These are phyloP conservation scores for Rhodamnia rubescens DNA, from an alignment of 345 rosid species.

Conservation along the genomic window DNA sequence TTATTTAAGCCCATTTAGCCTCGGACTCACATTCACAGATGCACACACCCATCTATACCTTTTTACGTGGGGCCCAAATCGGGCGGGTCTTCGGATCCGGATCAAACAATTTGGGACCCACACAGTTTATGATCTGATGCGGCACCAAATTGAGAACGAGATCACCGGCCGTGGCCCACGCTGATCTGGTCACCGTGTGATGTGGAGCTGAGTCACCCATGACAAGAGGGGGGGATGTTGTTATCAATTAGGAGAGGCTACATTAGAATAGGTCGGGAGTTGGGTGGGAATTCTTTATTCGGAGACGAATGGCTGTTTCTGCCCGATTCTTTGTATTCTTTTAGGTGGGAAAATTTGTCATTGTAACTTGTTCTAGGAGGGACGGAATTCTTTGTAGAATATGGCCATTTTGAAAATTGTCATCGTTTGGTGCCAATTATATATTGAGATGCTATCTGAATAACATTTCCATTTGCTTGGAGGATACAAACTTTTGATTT, in stretches of 20 bases:
- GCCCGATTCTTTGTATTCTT: not conserved
- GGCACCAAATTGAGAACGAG: not conserved
- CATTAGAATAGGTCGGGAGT: no score
- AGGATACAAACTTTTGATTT: not conserved
- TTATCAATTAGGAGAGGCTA: not conserved
- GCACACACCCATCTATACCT: not conserved
- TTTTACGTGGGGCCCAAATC: not conserved
- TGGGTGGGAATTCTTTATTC: not conserved
- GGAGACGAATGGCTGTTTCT: not conserved
- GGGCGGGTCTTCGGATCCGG: not conserved
- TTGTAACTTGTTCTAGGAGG: not conserved
- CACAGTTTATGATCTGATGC: not conserved
- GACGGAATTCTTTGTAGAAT: not conserved
- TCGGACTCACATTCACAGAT: not conserved
- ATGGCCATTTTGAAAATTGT: not conserved
- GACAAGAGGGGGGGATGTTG: not conserved
- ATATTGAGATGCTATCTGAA: not conserved
- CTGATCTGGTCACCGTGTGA: not conserved
- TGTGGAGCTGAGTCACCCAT: not conserved
- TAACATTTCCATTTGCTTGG: not conserved
- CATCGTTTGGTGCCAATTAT: not conserved
- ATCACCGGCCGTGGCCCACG: not conserved
- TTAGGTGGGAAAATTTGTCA: not conserved
- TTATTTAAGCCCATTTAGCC: not conserved
- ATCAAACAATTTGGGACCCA: not conserved